These are phyloP conservation scores for Clitopilus hobsonii DNA, from an alignment of 768 basidiomycete species.

Conservation along the genomic window DNA sequence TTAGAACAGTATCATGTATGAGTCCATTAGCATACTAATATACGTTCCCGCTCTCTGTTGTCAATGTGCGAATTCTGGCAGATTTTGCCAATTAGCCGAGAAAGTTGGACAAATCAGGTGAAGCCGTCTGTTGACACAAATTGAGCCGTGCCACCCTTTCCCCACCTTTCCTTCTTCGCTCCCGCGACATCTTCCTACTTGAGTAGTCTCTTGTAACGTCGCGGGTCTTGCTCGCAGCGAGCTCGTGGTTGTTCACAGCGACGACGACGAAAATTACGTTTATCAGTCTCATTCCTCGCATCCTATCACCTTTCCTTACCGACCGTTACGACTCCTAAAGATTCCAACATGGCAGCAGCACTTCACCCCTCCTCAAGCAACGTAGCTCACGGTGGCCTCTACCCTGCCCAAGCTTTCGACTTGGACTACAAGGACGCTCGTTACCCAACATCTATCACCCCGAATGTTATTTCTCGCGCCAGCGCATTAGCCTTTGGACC, in stretches of 20 bases:
- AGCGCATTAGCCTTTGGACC: slow-evolving; percentile 24
- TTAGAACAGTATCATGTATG: not conserved
- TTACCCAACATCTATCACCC: slow-evolving; percentile 33
- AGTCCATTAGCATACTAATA: not conserved
- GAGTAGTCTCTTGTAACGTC: not conserved
- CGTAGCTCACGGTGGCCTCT: slow-evolving; percentile 29
- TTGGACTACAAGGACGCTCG: slow-evolving; percentile 62
- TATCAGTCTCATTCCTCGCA: not conserved
- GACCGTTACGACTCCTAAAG: slow-evolving; percentile 8
- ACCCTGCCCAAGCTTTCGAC: slow-evolving; percentile 48
- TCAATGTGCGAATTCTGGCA: slow-evolving; percentile 2
- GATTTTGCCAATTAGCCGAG: slow-evolving; percentile 10
- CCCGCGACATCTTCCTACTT: not conserved
- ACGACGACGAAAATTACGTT: not conserved
- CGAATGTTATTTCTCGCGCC: slow-evolving; percentile 15
- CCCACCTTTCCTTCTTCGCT: slow-evolving; percentile 6
- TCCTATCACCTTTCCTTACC: slow-evolving; percentile 16
- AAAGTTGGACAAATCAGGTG: slow-evolving; percentile 13
- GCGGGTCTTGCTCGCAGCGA: not conserved
- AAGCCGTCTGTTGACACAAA: slow-evolving; percentile 1
- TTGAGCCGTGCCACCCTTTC: not conserved
- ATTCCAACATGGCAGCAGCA: slow-evolving; percentile 39
- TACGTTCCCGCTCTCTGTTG: not conserved
- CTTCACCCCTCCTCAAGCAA: slow-evolving; percentile 43
- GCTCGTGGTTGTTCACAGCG: slow-evolving; percentile 8